Evolutionary conservation across 495 filamentous ascomycete genomes (phyloP).

Genomic region (Penicillium cosmopolitanum): DNA sequence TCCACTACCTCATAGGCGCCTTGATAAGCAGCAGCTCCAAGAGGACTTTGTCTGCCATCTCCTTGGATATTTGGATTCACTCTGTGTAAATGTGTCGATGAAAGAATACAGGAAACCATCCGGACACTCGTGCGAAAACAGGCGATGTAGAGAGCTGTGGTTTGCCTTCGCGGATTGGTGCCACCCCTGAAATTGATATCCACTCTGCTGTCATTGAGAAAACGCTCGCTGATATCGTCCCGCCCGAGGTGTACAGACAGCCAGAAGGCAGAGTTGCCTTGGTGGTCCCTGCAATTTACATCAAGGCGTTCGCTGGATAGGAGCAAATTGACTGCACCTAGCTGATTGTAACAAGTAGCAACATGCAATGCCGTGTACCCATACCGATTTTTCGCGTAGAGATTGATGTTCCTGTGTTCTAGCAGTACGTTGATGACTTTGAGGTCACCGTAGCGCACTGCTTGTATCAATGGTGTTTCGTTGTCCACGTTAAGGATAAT

Average conservation of each 20-base stretch:
- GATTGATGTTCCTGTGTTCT: constrained; percentile 2
- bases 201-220: constrained; percentile 7
- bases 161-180: background rate
- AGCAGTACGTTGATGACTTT: constrained; percentile 9
- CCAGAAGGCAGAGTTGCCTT: constrained; percentile 9
- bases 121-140: constrained; percentile 1
- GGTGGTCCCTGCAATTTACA: constrained; percentile 1
- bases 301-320: constrained; percentile 1
- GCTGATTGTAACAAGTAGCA: constrained; percentile 5
- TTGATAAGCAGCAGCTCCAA: constrained; percentile 6
- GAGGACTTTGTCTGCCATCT: constrained; percentile 9
- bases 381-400: constrained; percentile 7
- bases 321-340: constrained; percentile 7
- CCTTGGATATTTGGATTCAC: constrained; percentile 10
- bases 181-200: constrained; percentile 9
- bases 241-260: constrained; percentile 4
- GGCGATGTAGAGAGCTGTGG: constrained; percentile 1
- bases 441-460: constrained; percentile 1
- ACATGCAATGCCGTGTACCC: constrained; percentile 9
- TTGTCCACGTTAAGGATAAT: background rate
- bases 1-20: constrained; percentile 6
- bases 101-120: constrained; percentile 10
- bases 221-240: constrained; percentile 9
- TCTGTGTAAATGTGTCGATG: constrained; percentile 9
- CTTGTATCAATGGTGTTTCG: constrained; percentile 7